Evolutionary conservation across 257 asterid species (phyloP).

Genomic region (Jasminum sambac): DNA sequence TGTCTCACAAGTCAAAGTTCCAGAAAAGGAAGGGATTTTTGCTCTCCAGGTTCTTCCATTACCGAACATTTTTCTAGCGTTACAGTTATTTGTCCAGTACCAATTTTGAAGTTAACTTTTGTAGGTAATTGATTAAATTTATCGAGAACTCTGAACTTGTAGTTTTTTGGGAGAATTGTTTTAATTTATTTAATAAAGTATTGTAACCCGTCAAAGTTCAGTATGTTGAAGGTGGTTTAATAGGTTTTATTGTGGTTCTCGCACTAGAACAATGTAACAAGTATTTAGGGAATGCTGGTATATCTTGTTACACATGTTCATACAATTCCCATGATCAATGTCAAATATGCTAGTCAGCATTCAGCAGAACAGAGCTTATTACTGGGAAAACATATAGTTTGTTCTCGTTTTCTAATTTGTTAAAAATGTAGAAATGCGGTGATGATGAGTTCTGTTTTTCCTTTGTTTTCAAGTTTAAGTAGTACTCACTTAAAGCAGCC

Average conservation of each 20-base stretch:
- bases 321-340: no score
- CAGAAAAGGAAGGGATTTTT: constrained; percentile 73
- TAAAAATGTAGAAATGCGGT: no score
- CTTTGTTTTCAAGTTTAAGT: no score
- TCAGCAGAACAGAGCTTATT: no score
- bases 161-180: neutral
- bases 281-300: no score
- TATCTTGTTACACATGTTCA: no score
- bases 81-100: neutral
- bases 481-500: no score
- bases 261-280: no score
- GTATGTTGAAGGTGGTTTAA: neutral
- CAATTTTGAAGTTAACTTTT: neutral
- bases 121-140: neutral
- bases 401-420: no score
- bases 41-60: constrained; percentile 70
- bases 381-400: no score
- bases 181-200: neutral
- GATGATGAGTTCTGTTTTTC: no score
- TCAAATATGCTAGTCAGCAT: no score
- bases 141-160: neutral
- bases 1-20: constrained; percentile 87
- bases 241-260: neutral
- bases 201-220: neutral
- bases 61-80: neutral